Percentiles rank a stretch among this genome's conserved stretches.
phyloP scores from a whole-genome alignment of 2,329 filamentous ascomycete genomes.

The Teratosphaeria zuluensis region DNA sequence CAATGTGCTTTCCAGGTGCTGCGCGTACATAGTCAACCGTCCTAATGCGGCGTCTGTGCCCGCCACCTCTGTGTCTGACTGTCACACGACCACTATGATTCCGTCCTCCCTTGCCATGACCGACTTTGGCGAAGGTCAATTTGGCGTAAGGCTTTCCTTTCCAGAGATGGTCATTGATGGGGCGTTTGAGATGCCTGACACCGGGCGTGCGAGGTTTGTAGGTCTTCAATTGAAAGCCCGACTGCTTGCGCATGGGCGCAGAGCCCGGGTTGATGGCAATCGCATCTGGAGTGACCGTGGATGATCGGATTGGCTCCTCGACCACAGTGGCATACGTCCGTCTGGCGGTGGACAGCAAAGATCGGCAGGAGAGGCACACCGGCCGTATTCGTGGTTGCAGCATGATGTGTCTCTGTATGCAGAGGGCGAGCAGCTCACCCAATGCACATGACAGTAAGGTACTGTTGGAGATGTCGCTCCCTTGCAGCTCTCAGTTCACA shows the following conservation, averaged over 20 bases:
- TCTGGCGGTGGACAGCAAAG: slow-evolving; percentile 35
- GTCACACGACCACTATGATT: slow-evolving; percentile 82
- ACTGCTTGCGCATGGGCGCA: slow-evolving; percentile 25
- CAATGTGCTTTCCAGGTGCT: slow-evolving; percentile 69
- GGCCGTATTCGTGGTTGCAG: slow-evolving; percentile 54
- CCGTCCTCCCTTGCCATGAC: slow-evolving; percentile 82
- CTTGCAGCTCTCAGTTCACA: too few relatives aligned
- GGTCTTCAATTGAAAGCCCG: slow-evolving; percentile 53
- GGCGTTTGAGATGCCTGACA: slow-evolving; percentile 79
- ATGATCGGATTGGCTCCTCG: slow-evolving; percentile 21
- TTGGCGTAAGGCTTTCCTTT: slow-evolving; percentile 76
- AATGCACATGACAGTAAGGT: neutral
- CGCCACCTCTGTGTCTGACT: slow-evolving; percentile 84
- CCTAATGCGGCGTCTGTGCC: slow-evolving; percentile 82
- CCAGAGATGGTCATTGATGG: slow-evolving; percentile 94
- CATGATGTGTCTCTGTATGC: slow-evolving; percentile 36
- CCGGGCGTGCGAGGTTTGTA: slow-evolving; percentile 93
- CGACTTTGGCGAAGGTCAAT: slow-evolving; percentile 85
- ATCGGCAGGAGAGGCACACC: slow-evolving; percentile 40
- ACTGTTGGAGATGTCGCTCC: neutral
- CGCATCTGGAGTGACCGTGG: slow-evolving; percentile 17
- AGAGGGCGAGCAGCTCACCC: neutral
- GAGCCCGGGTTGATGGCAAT: slow-evolving; percentile 20
- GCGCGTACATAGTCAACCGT: slow-evolving; percentile 80
- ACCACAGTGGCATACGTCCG: slow-evolving; percentile 46